Base-by-base conservation (phyloP, 2,329 filamentous ascomycete genomes). In the Neopestalotiopsis sp. region DNA sequence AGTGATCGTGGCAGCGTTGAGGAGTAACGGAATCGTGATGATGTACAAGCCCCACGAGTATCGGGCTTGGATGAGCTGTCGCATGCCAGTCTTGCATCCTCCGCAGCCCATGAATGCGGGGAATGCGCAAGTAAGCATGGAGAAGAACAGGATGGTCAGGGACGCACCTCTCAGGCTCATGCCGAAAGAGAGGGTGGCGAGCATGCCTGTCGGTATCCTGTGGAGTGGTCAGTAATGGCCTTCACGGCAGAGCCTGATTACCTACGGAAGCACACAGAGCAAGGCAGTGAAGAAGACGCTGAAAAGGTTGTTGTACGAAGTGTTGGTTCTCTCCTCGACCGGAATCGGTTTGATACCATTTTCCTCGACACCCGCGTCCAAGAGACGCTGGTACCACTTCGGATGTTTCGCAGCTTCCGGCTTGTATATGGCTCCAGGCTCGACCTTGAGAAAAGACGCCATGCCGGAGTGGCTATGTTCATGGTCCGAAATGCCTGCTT, bases 201-300 rank as follows among this genome's bases (percentile, higher is more conserved):
- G 80, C 78, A 89, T 87, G 61, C 88, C 88, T 32, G 87, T 90
- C 1, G 88, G 86, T 42, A 90, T 81, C 2, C 87, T 86, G 67
- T 34, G 67, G 67, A 67, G 52, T 66, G 34, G 49, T 56, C 38
- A 30, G 12, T 24, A 28, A 9, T 66, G 24, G 69, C 12, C 28
- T 9, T 42, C 57, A 63, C 14, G 13, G 24, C 24, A 14, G 32
- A n/a, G 38, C 4, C 28, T 20, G n/a, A 32, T 17, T 17, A 82
- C 86, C 77, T 75, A 90, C 88, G 88, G 88, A 40, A 90, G 74
- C 7, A 89, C 81, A 73, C 86, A 89, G 58, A 87, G 80, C 68
- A 88, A 83, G 69, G 88, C 84, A 24, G 86, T 88, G 74, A 89
- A 88, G 82, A 89, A 90, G 30, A 90, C 80, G 3, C 87, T 89